Evolutionary conservation across 768 basidiomycete genomes (phyloP).

Genomic region (Boletus rex-veris): DNA sequence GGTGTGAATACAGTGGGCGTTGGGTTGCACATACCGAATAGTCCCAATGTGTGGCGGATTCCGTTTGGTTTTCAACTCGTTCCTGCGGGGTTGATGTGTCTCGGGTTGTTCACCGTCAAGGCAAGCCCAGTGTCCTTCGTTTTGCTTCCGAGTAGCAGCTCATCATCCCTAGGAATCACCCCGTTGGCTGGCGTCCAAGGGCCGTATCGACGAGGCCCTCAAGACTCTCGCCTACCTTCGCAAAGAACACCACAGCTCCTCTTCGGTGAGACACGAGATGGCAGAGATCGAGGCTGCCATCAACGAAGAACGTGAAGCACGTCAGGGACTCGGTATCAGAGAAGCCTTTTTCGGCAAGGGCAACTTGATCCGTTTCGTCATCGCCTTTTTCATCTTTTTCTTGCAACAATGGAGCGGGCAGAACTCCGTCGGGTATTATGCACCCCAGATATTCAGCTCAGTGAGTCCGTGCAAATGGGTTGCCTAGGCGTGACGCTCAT

Average conservation of each 20-base stretch:
- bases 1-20: conserved; percentile 49
- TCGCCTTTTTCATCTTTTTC: conserved; percentile 76
- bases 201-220: conserved; percentile 49
- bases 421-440: conserved; percentile 77
- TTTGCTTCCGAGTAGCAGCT: conserved; percentile 4
- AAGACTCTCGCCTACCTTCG: conserved; percentile 65
- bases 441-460: conserved; percentile 68
- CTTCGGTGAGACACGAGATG: conserved; percentile 54
- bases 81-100: conserved; percentile 65
- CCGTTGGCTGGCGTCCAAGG: conserved; percentile 70
- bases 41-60: conserved; percentile 60
- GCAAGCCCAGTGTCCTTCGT: conserved; percentile 20
- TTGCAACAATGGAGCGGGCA: conserved; percentile 85
- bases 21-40: conserved; percentile 46
- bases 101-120: conserved; percentile 67
- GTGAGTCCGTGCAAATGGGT: conserved; percentile 27
- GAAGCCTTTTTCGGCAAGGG: conserved; percentile 81
- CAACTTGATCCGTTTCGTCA: conserved; percentile 79
- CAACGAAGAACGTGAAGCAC: conserved; percentile 63
- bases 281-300: conserved; percentile 83
- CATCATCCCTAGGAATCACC: conserved; percentile 57
- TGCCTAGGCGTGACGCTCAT: not conserved
- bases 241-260: conserved; percentile 38
- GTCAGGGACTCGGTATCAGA: conserved; percentile 58
- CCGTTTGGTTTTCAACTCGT: conserved; percentile 75